Percentiles rank a stretch among this genome's conserved stretches.
Evolutionary conservation across 2,329 filamentous ascomycete species (phyloP).

Genomic region (Pseudocercospora musae): DNA sequence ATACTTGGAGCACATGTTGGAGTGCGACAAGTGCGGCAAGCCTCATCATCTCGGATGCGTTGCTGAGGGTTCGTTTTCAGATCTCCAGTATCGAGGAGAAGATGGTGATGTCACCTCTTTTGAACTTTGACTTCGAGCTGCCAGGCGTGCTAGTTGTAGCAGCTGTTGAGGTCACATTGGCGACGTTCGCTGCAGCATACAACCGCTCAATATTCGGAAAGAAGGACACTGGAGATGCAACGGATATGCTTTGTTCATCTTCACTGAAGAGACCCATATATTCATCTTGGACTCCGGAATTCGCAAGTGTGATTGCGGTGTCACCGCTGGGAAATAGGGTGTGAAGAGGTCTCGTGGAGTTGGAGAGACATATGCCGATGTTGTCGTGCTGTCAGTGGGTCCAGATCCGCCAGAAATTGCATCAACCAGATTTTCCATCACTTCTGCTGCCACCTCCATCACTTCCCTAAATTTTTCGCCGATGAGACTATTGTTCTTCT

Average conservation of each 20-base stretch:
- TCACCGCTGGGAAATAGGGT: not conserved
- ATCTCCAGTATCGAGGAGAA: conserved; percentile 1
- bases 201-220: conserved; percentile 3
- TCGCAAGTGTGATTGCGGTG: not conserved
- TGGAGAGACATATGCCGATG: not conserved
- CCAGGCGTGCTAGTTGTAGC: not conserved
- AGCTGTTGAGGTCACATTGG: not conserved
- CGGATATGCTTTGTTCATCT: not conserved
- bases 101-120: not conserved
- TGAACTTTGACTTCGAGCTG: not conserved
- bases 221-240: not conserved
- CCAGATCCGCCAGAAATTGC: not conserved
- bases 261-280: not conserved
- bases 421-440: not conserved
- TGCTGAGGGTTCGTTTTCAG: conserved; percentile 5
- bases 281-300: not conserved
- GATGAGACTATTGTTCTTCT: not conserved
- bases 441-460: conserved; percentile 2
- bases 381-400: not conserved
- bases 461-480: conserved; percentile 1
- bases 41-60: conserved; percentile 16
- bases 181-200: not conserved
- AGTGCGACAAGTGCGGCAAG: conserved; percentile 9
- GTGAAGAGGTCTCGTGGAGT: not conserved
- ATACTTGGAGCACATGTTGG: conserved; percentile 10